A percentile compares a stretch with the other conserved stretches of the same genome.
phyloP scores from a whole-genome alignment of 257 asterid genomes.

The Paulownia fortunei region DNA sequence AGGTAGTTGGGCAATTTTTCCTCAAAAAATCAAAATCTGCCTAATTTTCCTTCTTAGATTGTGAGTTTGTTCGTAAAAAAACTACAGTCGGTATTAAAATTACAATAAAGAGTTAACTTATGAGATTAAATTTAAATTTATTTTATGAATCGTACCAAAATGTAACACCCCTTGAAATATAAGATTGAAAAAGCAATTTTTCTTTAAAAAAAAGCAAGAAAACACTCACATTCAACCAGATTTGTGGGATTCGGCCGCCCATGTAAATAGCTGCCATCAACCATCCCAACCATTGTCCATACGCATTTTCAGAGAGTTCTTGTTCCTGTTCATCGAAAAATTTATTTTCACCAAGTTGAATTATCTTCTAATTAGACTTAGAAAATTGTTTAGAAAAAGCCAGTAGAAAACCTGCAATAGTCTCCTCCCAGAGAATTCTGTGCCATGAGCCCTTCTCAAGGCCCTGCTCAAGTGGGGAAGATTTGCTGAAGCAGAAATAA shows the following conservation, averaged over 20 bases:
- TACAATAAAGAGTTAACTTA: too few species aligned
- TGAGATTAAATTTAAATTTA: too few species aligned
- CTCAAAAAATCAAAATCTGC: too few species aligned
- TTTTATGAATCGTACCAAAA: too few species aligned
- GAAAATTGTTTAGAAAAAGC: background rate
- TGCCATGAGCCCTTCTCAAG: slow-evolving; percentile 22
- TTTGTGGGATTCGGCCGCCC: slow-evolving; percentile 59
- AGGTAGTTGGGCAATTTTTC: too few species aligned
- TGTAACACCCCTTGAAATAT: background rate
- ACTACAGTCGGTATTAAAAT: too few species aligned
- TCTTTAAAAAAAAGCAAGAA: background rate
- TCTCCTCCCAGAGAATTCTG: slow-evolving; percentile 18
- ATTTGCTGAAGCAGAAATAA: slow-evolving; percentile 49
- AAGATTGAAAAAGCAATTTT: too few species aligned
- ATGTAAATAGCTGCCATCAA: slow-evolving; percentile 54
- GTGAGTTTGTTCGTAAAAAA: too few species aligned
- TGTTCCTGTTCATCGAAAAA: slow-evolving; percentile 20
- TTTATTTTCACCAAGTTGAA: background rate
- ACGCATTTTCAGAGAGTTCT: slow-evolving; percentile 27
- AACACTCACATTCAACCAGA: slow-evolving; percentile 47
- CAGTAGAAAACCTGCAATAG: slow-evolving; percentile 32
- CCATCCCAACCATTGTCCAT: slow-evolving; percentile 58
- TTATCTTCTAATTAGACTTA: background rate
- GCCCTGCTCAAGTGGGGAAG: slow-evolving; percentile 44
- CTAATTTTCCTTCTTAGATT: too few species aligned